These are phyloP conservation scores for Vanrija humicola DNA, from an alignment of 1,284 basidiomycete genomes.

Conservation along the genomic window DNA sequence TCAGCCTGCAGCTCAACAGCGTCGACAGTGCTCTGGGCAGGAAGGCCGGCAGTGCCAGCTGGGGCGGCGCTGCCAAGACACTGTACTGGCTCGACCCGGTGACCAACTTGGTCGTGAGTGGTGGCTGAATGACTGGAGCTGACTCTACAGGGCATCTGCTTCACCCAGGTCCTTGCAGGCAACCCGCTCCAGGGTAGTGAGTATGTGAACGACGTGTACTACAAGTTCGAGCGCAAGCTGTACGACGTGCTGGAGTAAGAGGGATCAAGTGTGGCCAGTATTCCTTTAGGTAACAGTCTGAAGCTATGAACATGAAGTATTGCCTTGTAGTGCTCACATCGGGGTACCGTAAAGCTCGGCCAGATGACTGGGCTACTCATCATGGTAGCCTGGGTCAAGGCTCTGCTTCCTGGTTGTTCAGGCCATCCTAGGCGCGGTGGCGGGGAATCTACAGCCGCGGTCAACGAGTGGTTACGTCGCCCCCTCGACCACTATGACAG, in stretches of 20 bases:
- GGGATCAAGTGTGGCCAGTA: neutral
- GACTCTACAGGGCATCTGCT: conserved; percentile 11
- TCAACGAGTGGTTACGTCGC: no score
- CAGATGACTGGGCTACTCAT: no score
- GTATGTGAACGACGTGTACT: conserved; percentile 18
- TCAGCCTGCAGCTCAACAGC: conserved; percentile 4
- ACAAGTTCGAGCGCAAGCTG: conserved; percentile 22
- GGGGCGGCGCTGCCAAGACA: conserved; percentile 28
- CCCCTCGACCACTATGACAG: no score
- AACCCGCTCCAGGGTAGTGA: conserved; percentile 11
- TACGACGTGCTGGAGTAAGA: conserved; percentile 22
- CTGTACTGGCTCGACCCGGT: conserved; percentile 25
- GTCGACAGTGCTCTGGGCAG: conserved; percentile 7
- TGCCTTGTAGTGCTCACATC: no score
- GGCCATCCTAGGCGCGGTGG: no score
- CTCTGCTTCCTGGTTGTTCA: no score
- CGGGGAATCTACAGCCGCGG: no score
- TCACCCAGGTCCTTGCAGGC: conserved; percentile 4
- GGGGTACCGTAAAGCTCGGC: no score
- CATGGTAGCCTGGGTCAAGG: no score
- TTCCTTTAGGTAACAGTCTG: neutral
- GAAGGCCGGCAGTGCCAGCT: conserved; percentile 14
- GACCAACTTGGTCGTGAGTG: conserved; percentile 18
- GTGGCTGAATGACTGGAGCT: neutral
- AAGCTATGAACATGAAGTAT: neutral